Percentiles rank a stretch among this genome's conserved stretches.
Evolutionary conservation across 192 early-diverging fungal species (phyloP).

Genomic region (Backusella tuberculispora): DNA sequence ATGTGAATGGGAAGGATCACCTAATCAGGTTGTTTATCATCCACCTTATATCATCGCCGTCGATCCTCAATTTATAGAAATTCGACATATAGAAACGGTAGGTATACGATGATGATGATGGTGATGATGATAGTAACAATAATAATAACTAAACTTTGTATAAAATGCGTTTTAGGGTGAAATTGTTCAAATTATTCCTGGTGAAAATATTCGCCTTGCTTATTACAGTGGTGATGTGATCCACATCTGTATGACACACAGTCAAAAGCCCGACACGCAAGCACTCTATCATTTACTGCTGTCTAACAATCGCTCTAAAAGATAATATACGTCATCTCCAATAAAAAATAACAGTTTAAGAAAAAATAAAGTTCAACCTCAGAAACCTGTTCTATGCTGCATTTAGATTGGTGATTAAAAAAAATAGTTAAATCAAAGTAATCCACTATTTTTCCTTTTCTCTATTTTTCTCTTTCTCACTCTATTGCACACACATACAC

Average conservation of each 20-base stretch:
- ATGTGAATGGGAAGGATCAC: slow-evolving; percentile 46
- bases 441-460: background rate
- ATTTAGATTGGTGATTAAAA: slow-evolving; percentile 7
- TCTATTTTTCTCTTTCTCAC: background rate
- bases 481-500: background rate
- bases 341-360: background rate
- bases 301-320: background rate
- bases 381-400: background rate
- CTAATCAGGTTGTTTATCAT: slow-evolving; percentile 54
- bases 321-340: background rate
- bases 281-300: slow-evolving; percentile 25
- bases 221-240: slow-evolving; percentile 35
- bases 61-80: slow-evolving; percentile 88
- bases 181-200: slow-evolving; percentile 60
- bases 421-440: slow-evolving; percentile 12
- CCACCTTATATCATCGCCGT: slow-evolving; percentile 91
- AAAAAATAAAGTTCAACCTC: slow-evolving; percentile 11
- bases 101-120: background rate
- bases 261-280: slow-evolving; percentile 33
- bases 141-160: background rate
- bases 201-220: slow-evolving; percentile 58
- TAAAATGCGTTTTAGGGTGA: slow-evolving; percentile 45
- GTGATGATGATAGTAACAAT: background rate
- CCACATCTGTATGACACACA: slow-evolving; percentile 38
- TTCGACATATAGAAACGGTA: slow-evolving; percentile 80